Evolutionary conservation across 441 rosid genomes (phyloP).

Genomic region (Flueggea neowawraea): DNA sequence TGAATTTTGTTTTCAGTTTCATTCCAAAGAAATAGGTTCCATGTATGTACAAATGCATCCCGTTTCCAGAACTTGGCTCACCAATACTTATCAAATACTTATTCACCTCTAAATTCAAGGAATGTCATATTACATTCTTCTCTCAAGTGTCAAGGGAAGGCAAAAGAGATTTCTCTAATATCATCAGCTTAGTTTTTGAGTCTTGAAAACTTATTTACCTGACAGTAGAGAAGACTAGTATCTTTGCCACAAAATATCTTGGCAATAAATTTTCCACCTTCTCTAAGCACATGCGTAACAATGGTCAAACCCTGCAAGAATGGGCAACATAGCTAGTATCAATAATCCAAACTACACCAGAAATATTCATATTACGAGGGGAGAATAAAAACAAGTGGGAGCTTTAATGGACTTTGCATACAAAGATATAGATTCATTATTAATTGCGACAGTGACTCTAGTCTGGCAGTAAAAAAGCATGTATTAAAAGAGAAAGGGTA

Average conservation of each 20-base stretch:
- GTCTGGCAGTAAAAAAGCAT: neutral
- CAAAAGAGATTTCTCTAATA: neutral
- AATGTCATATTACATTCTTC: neutral
- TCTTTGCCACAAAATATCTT: conserved; percentile 99
- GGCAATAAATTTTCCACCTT: conserved; percentile 89
- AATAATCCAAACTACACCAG: neutral
- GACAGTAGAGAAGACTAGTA: conserved; percentile 93
- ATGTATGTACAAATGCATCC: too few species aligned
- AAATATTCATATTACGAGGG: neutral
- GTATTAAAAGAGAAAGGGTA: neutral
- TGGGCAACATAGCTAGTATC: neutral
- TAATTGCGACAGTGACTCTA: neutral
- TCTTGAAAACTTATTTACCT: conserved; percentile 38
- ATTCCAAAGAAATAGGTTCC: too few species aligned
- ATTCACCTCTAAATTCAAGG: too few species aligned
- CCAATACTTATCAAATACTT: too few species aligned
- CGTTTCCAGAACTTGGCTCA: too few species aligned
- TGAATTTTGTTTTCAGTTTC: too few species aligned
- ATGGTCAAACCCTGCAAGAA: conserved; percentile 80
- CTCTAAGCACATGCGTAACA: conserved; percentile 82
- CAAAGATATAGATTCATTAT: too few species aligned
- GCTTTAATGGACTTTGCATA: too few species aligned
- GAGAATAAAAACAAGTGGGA: neutral
- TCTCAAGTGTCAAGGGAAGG: neutral
- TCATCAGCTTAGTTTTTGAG: conserved; percentile 1